phyloP scores from a whole-genome alignment of 78 protist genomes.

The Dictyostelium purpureum region DNA sequence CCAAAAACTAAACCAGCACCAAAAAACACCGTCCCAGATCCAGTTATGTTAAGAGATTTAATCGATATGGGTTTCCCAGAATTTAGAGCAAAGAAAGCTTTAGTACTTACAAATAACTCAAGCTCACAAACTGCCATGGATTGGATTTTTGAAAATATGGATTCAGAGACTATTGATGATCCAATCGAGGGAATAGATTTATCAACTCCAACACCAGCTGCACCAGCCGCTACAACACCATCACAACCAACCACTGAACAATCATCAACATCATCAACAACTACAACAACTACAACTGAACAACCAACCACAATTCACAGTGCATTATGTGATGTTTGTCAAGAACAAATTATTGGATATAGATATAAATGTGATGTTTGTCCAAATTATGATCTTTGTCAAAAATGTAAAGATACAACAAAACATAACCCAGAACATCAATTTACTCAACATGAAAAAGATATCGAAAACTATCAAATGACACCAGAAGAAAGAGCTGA shows the following conservation, averaged over 20 bases:
- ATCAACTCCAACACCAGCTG: background rate
- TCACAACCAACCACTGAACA: background rate
- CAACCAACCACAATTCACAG: slow-evolving; percentile 42
- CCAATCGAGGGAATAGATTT: background rate
- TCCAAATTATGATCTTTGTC: slow-evolving; percentile 81
- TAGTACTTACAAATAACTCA: slow-evolving; percentile 17
- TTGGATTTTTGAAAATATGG: slow-evolving; percentile 73
- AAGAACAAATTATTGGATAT: slow-evolving; percentile 70
- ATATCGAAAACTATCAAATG: slow-evolving; percentile 53
- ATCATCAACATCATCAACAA: slow-evolving; percentile 4
- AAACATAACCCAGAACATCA: slow-evolving; percentile 64
- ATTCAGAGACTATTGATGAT: slow-evolving; percentile 52
- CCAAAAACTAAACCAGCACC: background rate
- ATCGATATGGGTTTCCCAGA: slow-evolving; percentile 80
- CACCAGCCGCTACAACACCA: background rate
- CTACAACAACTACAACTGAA: background rate
- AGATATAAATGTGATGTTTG: slow-evolving; percentile 79
- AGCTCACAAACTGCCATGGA: slow-evolving; percentile 58
- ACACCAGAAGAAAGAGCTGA: slow-evolving; percentile 58
- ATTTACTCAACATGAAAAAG: slow-evolving; percentile 17
- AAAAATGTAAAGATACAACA: slow-evolving; percentile 25
- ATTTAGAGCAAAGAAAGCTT: slow-evolving; percentile 65
- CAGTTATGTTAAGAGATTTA: slow-evolving; percentile 44
- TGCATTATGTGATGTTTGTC: slow-evolving; percentile 79
- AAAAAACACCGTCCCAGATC: slow-evolving; percentile 17